Base-by-base conservation (phyloP, 306 rosid genomes). In the Malus sylvestris region DNA sequence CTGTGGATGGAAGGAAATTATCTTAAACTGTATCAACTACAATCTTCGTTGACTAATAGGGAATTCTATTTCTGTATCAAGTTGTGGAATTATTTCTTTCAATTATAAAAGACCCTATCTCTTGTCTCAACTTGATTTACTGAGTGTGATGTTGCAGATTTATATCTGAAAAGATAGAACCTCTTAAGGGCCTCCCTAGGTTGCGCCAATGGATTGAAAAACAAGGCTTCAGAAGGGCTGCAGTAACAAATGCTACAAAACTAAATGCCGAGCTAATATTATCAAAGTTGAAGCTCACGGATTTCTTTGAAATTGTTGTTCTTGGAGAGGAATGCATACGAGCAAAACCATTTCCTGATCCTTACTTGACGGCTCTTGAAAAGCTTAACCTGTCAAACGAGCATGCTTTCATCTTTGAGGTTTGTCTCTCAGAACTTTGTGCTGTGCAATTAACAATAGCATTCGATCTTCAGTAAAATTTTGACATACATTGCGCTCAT, bases 301-400 rank as follows among this genome's bases (percentile, higher is more conserved):
- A 75, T 53, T 87, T 82, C 77, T 87, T 87, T 73, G 62, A 82
- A 57, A 20, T 49, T 27, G 67, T 86, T n/a, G 76, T 81, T 38
- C 55, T 86, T 38, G 87, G 84, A 30, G 63, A 68, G 13, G 89
- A 86, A 73, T 86, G 87, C 49, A 79, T 83, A 4, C 70, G 84
- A 61, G 76, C 81, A 52, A 86, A 86, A 64, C 82, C 86, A 25
- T 81, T 78, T 42, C 89, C 87, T n/a, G 87, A 86, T 67, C 85
- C 87, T 38, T 83, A 86, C 76, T 66, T 83, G 80, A 81, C 71
- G 23, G 82, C 86, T 65, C 89, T 81, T 27, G 80, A 72, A 81
- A 78, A 61, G 73, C 89, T 83, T 57, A 51, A 70, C 22, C 63
- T 83, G 38, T 73, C 84, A n/a, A 27, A 65, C 4, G 27, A 81